Evolutionary conservation across 1,139 yeast genomes (phyloP), one percentile per base, ranked within the genome.

Genomic region (Saccharomyces hybrid): DNA sequence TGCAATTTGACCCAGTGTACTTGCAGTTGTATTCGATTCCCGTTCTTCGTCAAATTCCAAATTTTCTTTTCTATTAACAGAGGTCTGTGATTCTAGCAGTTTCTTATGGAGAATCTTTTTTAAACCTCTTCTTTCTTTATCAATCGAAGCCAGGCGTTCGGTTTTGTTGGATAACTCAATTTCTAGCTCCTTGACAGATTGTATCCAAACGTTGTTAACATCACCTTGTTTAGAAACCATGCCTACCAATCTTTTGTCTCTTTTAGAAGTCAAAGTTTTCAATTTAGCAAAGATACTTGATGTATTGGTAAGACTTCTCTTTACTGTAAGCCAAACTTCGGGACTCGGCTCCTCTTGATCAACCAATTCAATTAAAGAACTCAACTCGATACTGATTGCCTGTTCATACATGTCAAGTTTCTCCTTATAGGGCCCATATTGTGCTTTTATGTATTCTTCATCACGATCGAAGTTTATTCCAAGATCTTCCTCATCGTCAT

Each of bases 141-240:
- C 89, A 56, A 84, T 82, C 48, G 79, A 81, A 42, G 83, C 84
- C 57, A 91, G 77, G 63, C 86, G 85, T 11, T 79, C 80, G 65
- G 88, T 96, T 58, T 95, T 83, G 57, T 80, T 80, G 49, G 84
- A 82, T 61, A 89, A 83, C 68, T 93, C 97, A 46, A 80, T 73
- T 69, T 95, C 98, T 56, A 93, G 73, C 57, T 87, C 91, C 55
- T 85, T 85, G 58, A 93, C 86, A 4, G 96, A 88, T 60, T 81
- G 82, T 62, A 91, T 96, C 99, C 99, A 93, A 50, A 91, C 77
- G 50, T 84, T 80, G 65, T 91, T 90, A 52, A 90, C 82, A 66
- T 88, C 93, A 48, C 81, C 78, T 63, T 91, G 95, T 60, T 91
- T 82, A 53, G 85, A 86, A 52, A 88, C 74, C 59, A 76, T 77